Base-by-base conservation (phyloP, 2,329 filamentous ascomycete genomes). In the Talaromyces sp. region DNA sequence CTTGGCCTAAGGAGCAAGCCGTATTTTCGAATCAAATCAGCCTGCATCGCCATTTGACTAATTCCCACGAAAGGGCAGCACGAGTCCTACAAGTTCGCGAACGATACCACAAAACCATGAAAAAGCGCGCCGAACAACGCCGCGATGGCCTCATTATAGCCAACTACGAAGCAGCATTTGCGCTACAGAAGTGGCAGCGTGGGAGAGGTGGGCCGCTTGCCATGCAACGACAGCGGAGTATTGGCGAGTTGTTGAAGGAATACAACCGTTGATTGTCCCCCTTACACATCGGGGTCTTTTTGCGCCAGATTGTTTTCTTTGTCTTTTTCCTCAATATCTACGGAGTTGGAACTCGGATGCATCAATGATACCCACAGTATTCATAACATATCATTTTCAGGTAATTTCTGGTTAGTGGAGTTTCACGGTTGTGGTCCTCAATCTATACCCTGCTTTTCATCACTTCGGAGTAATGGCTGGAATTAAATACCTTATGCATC, bases 1-100 rank as follows among this genome's bases (percentile, higher is more conserved):
- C 62, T n/a, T 66, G 65, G 65, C 47, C 56, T 10, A 60, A 60
- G 24, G 56, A 64, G 48, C 60, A 65, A 59, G 54, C 61, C 33
- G 43, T 33, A 1, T 58, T 65, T 11, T 65, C 43, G 7, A 59
- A 39, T 11, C 64, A 62, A 37, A 65, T 65, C 9, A 48, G 16
- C 22, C 64, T 65, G 13, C 64, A 65, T 41, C 64, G 64, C 37
- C 47, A 57, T 24, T 13, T 66, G 39, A 60, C 35, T 19, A 64
- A 61, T 43, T 56, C 60, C 13, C 61, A 33, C 10, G 60, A 66
- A 61, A 41, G 65, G 39, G 45, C 65, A 41, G 61, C 54, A 9
- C 60, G 56, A 37, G 60, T 64, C 16, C 56, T 50, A 9, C 33
- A 39, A 41, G 37, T 48, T n/a, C 61, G 33, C 39, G 59, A 56